Base-by-base conservation (phyloP, 2,329 filamentous ascomycete genomes). In the Dryadomyces sulphureus region DNA sequence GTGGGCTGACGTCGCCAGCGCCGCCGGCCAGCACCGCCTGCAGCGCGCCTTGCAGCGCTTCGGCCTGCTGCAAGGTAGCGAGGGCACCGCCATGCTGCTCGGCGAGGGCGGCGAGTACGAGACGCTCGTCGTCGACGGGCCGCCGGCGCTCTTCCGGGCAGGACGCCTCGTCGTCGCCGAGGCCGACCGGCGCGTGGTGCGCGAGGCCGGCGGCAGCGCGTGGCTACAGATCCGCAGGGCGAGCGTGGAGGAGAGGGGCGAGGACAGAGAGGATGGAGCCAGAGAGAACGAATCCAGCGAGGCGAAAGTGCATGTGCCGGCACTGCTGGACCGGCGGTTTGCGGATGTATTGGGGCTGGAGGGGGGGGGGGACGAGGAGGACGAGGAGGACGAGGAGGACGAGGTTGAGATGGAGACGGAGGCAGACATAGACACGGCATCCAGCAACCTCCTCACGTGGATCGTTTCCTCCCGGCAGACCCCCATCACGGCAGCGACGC, bases 21-120 rank as follows among this genome's bases (percentile, higher is more conserved):
- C 62, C 5, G 58, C 57, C 21, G 73, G 70, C 6, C 66, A 70
- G 38, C 57, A 57, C 35, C 64, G 67, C 45, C 58, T 79, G 39
- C 65, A 68, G 55, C 65, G 60, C 36, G 69, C 77, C 1, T 70
- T 86, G 59, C 65, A 68, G 43, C 72, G 77, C 51, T 94, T 93
- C 63, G 82, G 83, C 39, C 65, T 72, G 50, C 66, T 48, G 65
- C 0, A 83, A 74, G 49, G 65, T 71, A 51, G 87, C 84, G 8
- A 40, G 2, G 40, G 43, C 19, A 22, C 19, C n/a, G 36, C 36
- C 8, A 45, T 30, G 52, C 77, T 89, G 9, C 65, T 96, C 17
- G 92, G 92, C 1, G 92, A 96, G 60, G 92, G 92, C 6, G 92
- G 92, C 4, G 92, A 96, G 66, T 96, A 93, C 62, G 92, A 96